These are phyloP conservation scores for Acer saccharum DNA, from an alignment of 345 rosid species.

Conservation along the genomic window DNA sequence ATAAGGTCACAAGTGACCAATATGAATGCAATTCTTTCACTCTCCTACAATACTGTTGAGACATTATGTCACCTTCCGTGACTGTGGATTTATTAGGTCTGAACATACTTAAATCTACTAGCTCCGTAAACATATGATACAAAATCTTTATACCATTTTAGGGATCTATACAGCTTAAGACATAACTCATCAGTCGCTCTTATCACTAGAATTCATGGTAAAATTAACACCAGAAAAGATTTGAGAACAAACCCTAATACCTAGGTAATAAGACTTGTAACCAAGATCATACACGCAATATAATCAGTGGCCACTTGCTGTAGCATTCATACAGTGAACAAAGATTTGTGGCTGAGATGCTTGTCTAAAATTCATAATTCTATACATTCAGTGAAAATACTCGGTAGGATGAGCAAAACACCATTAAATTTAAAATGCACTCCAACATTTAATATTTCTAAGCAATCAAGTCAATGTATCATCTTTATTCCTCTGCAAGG, in stretches of 20 bases:
- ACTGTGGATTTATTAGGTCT: neutral
- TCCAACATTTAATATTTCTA: neutral
- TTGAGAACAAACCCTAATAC: neutral
- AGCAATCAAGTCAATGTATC: neutral
- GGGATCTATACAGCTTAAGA: neutral
- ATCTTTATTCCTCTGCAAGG: constrained; percentile 1
- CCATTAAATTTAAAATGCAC: neutral
- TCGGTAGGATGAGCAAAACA: neutral
- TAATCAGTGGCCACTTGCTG: neutral
- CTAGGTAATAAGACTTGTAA: neutral
- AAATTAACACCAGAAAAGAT: neutral
- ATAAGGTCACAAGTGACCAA: too few relatives aligned
- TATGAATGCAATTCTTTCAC: neutral
- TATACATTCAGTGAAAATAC: too few relatives aligned
- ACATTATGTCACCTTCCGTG: neutral
- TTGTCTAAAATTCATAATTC: neutral
- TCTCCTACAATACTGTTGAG: neutral
- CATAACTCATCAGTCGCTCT: too few relatives aligned
- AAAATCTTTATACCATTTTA: neutral
- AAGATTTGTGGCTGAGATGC: neutral
- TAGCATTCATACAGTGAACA: neutral
- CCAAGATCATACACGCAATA: neutral
- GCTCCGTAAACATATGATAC: neutral
- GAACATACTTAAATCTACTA: neutral
- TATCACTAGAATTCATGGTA: neutral